Evolutionary conservation across 2,329 filamentous ascomycete genomes (phyloP).

Genomic region (Talaromyces sp.): DNA sequence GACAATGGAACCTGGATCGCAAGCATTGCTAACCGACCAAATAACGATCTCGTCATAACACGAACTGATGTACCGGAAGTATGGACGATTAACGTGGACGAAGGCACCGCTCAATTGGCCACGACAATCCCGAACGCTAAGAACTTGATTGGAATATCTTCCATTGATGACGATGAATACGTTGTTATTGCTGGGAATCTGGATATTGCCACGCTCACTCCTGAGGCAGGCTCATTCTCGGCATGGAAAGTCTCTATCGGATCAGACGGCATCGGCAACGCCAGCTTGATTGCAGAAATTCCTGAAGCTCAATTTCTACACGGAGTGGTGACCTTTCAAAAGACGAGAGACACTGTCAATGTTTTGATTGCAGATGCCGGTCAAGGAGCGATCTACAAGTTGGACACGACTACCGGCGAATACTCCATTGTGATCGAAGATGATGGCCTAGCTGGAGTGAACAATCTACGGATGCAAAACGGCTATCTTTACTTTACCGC

Average conservation of each 20-base stretch:
- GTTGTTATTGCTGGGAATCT: constrained; percentile 20
- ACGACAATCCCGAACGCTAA: constrained; percentile 18
- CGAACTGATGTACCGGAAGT: constrained; percentile 20
- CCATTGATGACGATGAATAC: constrained; percentile 20
- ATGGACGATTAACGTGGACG: constrained; percentile 19
- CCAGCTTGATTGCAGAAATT: constrained; percentile 17
- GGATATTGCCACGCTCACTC: constrained; percentile 6
- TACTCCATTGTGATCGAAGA: constrained; percentile 20
- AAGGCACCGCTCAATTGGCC: constrained; percentile 16
- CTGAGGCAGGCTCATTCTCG: constrained; percentile 18
- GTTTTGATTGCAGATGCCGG: constrained; percentile 20
- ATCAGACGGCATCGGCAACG: neutral
- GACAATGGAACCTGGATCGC: constrained; percentile 31
- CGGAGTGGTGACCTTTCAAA: constrained; percentile 20
- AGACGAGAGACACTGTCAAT: constrained; percentile 11
- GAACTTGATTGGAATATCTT: constrained; percentile 20
- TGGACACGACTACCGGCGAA: constrained; percentile 18
- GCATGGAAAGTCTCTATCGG: constrained; percentile 21
- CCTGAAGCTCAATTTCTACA: constrained; percentile 21
- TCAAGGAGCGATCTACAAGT: constrained; percentile 20
- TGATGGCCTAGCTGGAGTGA: constrained; percentile 20
- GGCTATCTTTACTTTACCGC: constrained; percentile 22
- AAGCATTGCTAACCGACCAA: constrained; percentile 31
- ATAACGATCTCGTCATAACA: constrained; percentile 33
- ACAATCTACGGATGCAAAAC: constrained; percentile 18